Base-by-base conservation (phyloP, 768 basidiomycete genomes). In the Hydnum rufescens region DNA sequence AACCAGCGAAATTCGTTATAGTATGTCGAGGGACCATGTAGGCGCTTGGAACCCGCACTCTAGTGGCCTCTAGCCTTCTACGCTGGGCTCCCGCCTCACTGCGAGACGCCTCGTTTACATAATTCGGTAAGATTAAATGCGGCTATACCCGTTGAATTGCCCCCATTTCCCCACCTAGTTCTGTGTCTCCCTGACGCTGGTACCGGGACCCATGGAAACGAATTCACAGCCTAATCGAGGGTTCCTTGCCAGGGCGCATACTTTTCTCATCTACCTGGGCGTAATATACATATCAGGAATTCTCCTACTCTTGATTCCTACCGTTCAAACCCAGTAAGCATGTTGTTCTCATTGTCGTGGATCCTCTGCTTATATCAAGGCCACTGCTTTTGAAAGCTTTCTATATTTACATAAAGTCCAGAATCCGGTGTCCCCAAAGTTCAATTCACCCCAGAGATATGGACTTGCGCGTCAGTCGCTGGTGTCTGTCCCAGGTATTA, bases 381-480 rank as follows among this genome's bases (percentile, higher is more conserved):
- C 3, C n/a, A 2, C 8, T 48, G 34, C 39, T 42, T 39, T 25
- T 8, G 30, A 4, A n/a, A 55, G 54, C n/a, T 32, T 52, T 4
- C 23, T 55, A 19, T 55, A 54, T 23, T 36, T 55, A 36, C 54
- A 55, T 26, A 26, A 31, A 13, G 51, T 42, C 3, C 54, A 31
- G 25, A 51, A 50, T 49, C 54, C 54, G 25, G 19, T 52, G 19
- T 55, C 51, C 36, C 36, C 54, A 3, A 4, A 44, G 30, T 55
- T 42, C 42, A 50, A 55, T 31, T 23, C 29, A 13, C 54, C 54
- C 3, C 51, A 51, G 13, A 53, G 43, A 25, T 44, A 55, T 42
- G 51, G 54, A 28, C 50, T 55, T 16, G 54, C 54, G 5, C 54
- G 54, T 52, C 1, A 25, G 54, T 55, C 22, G 5, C n/a, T 8